Evolutionary conservation across 345 rosid genomes (phyloP).

Genomic region (Eucalyptus grandis): DNA sequence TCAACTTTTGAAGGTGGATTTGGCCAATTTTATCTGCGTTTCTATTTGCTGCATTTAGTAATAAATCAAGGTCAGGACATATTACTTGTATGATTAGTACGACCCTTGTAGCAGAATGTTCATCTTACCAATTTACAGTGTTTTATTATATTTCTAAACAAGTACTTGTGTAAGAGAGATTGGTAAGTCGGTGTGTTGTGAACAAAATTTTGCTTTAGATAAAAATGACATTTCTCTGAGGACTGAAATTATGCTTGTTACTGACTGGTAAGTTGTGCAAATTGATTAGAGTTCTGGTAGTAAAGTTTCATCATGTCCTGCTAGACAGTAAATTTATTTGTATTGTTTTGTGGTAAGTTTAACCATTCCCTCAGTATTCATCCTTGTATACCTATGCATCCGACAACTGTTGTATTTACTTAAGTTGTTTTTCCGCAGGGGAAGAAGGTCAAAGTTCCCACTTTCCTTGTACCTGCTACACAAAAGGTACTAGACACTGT

Average conservation of each 20-base stretch:
- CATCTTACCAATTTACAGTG: not conserved
- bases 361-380: not conserved
- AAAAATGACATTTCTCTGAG: not conserved
- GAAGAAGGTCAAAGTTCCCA: slow-evolving; percentile 84
- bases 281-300: not conserved
- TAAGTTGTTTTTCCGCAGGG: slow-evolving; percentile 36
- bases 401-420: not conserved
- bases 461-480: slow-evolving; percentile 96
- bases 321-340: not conserved
- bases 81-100: not conserved
- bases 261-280: not conserved
- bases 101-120: not conserved
- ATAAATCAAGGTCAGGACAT: not conserved
- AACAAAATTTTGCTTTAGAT: not conserved
- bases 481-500: slow-evolving; percentile 41
- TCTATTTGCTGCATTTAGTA: not conserved
- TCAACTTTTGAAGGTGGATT: not conserved
- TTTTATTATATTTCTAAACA: not conserved
- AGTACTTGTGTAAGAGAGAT: not conserved
- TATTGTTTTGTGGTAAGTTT: not conserved
- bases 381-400: not conserved
- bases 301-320: not conserved
- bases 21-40: not conserved
- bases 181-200: not conserved
- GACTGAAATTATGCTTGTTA: not conserved